Evolutionary conservation across 805 yeast genomes (phyloP).

Genomic region (Cyberlindnera mrakii): DNA sequence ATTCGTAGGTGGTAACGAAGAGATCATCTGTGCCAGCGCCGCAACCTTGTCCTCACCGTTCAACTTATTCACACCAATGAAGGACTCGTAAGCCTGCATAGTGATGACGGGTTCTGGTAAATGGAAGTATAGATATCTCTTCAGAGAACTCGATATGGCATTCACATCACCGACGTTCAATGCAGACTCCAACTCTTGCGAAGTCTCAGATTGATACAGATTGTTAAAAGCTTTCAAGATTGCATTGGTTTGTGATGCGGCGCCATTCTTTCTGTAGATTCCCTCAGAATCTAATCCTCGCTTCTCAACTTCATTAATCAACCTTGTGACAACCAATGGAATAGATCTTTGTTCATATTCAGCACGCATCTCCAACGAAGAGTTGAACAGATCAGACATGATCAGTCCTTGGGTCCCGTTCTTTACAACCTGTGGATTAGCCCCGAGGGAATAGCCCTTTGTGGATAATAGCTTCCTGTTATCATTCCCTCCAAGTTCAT

Average conservation of each 20-base stretch:
- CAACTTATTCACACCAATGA: constrained; percentile 46
- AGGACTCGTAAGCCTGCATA: constrained; percentile 58
- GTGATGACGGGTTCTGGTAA: constrained; percentile 84
- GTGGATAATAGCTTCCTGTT: constrained; percentile 28
- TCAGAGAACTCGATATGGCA: constrained; percentile 81
- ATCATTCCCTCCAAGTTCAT: constrained; percentile 29
- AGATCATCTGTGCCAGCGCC: constrained; percentile 40
- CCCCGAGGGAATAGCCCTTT: constrained; percentile 7
- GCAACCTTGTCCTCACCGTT: constrained; percentile 24
- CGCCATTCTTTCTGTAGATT: constrained; percentile 78
- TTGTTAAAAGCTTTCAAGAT: constrained; percentile 27
- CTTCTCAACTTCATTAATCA: constrained; percentile 70
- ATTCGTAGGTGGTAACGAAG: constrained; percentile 63
- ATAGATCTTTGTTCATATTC: constrained; percentile 52
- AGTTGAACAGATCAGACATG: constrained; percentile 24
- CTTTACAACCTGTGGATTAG: constrained; percentile 1
- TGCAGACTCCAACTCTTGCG: constrained; percentile 28
- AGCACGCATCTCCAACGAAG: constrained; percentile 60
- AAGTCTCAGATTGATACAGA: constrained; percentile 25
- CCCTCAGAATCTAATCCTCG: constrained; percentile 81
- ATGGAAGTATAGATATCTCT: constrained; percentile 70
- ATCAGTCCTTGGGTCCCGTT: constrained; percentile 1
- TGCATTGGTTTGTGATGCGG: constrained; percentile 29
- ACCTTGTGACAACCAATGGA: constrained; percentile 67
- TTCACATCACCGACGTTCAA: constrained; percentile 61